phyloP scores from a whole-genome alignment of 2,329 filamentous ascomycete species.

The Monosporascus ibericus region DNA sequence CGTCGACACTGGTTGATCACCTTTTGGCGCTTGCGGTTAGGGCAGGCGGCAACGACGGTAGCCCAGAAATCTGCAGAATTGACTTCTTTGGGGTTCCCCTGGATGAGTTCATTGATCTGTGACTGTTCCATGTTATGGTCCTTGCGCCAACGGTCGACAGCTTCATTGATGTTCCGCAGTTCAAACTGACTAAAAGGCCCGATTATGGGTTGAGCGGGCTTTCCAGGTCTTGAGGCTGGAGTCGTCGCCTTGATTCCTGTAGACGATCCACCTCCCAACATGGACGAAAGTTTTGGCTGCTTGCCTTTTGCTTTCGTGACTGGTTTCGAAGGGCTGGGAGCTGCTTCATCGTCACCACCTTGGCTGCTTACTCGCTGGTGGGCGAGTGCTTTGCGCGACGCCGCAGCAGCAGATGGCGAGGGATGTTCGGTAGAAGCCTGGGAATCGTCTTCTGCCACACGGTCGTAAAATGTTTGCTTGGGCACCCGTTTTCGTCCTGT shows the following conservation, averaged over 20 bases:
- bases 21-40: conserved; percentile 45
- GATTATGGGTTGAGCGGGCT: conserved; percentile 6
- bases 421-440: conserved; percentile 4
- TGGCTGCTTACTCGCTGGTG: too few relatives aligned
- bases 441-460: conserved; percentile 3
- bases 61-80: conserved; percentile 42
- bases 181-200: conserved; percentile 41
- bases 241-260: neutral
- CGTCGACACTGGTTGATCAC: conserved; percentile 53
- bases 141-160: conserved; percentile 38
- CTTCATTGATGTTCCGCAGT: conserved; percentile 31
- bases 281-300: conserved; percentile 15
- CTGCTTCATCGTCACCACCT: neutral
- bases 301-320: conserved; percentile 5
- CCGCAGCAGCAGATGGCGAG: conserved; percentile 14
- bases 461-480: conserved; percentile 19
- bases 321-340: conserved; percentile 9
- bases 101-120: conserved; percentile 43
- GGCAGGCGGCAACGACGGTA: conserved; percentile 39
- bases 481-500: conserved; percentile 19
- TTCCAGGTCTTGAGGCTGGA: conserved; percentile 1
- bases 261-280: conserved; percentile 8
- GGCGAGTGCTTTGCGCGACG: conserved; percentile 1
- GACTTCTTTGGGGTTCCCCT: conserved; percentile 15
- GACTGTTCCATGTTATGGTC: conserved; percentile 35